Conservation (phyloP, 2,329 filamentous ascomycete genomes). For the Sporothrix pallida region DNA sequence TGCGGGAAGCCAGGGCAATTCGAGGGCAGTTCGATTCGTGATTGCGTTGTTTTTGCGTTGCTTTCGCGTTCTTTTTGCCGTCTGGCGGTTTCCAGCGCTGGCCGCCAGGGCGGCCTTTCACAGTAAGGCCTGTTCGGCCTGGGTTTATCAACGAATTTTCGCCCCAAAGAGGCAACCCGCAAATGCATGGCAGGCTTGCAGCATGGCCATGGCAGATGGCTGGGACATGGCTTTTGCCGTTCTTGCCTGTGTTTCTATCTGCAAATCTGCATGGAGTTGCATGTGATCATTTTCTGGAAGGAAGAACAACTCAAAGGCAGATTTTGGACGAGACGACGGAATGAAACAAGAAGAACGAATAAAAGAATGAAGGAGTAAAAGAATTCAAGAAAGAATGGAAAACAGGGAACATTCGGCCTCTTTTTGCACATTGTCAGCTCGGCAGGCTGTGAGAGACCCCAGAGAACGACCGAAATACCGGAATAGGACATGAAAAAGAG, state of each 20-base stretch:
- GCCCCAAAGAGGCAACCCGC: constrained; percentile 31
- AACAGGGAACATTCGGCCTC: constrained; percentile 2
- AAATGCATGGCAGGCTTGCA: constrained; percentile 4
- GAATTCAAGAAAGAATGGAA: background rate
- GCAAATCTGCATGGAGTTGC: background rate
- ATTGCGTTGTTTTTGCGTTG: no score
- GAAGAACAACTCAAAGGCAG: constrained; percentile 4
- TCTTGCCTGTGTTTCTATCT: background rate
- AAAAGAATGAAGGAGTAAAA: background rate
- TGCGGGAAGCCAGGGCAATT: no score
- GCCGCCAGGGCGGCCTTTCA: background rate
- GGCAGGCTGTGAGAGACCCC: background rate
- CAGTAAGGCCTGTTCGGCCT: background rate
- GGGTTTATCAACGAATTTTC: background rate
- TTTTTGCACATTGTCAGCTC: constrained; percentile 20
- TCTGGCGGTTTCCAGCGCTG: background rate
- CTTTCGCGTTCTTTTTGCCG: no score
- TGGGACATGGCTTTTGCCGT: background rate
- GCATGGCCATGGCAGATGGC: no score
- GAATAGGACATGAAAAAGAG: constrained; percentile 5
- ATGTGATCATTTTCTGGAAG: background rate
- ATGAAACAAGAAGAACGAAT: background rate
- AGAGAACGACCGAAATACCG: background rate
- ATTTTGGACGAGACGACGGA: background rate
- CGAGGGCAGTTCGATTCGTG: no score